phyloP scores from a whole-genome alignment of 2,329 filamentous ascomycete genomes.

The Ceratocystis alfenasii region DNA sequence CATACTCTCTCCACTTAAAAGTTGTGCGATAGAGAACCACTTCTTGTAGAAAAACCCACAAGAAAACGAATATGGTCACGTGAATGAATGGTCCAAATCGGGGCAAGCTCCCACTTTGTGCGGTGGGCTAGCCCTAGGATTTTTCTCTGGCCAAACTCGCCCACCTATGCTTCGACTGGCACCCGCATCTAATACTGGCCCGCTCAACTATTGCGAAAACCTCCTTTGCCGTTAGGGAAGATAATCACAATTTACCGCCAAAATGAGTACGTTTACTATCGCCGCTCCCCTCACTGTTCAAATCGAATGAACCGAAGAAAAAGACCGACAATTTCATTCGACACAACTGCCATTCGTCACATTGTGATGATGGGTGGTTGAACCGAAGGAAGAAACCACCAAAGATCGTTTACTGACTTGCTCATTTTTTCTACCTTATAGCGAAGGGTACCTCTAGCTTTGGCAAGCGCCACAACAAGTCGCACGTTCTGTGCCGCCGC shows the following conservation, averaged over 20 bases:
- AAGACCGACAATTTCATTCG: slow-evolving; percentile 21
- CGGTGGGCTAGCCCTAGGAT: slow-evolving; percentile 20
- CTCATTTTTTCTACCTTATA: slow-evolving; percentile 27
- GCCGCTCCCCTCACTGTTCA: slow-evolving; percentile 10
- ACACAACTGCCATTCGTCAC: slow-evolving; percentile 20
- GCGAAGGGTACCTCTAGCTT: slow-evolving; percentile 48
- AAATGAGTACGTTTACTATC: slow-evolving; percentile 42
- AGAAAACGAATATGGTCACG: slow-evolving; percentile 10
- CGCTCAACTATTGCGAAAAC: slow-evolving; percentile 21
- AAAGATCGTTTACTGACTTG: slow-evolving; percentile 21
- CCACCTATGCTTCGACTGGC: slow-evolving; percentile 20
- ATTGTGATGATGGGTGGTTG: slow-evolving; percentile 15
- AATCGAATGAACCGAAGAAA: slow-evolving; percentile 9
- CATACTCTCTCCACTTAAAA: background rate
- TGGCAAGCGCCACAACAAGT: slow-evolving; percentile 80
- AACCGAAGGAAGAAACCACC: background rate
- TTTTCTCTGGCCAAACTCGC: slow-evolving; percentile 21
- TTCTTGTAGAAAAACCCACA: background rate
- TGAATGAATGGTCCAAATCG: slow-evolving; percentile 10
- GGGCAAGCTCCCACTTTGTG: slow-evolving; percentile 19
- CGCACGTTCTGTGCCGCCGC: slow-evolving; percentile 95
- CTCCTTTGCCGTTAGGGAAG: slow-evolving; percentile 22
- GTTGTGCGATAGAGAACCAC: background rate
- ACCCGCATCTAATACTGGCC: slow-evolving; percentile 21
- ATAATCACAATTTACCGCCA: slow-evolving; percentile 34